Evolutionary conservation across 495 filamentous ascomycete genomes (phyloP), one percentile per base, ranked within the genome.

Genomic region (Aspergillus conjunctus): DNA sequence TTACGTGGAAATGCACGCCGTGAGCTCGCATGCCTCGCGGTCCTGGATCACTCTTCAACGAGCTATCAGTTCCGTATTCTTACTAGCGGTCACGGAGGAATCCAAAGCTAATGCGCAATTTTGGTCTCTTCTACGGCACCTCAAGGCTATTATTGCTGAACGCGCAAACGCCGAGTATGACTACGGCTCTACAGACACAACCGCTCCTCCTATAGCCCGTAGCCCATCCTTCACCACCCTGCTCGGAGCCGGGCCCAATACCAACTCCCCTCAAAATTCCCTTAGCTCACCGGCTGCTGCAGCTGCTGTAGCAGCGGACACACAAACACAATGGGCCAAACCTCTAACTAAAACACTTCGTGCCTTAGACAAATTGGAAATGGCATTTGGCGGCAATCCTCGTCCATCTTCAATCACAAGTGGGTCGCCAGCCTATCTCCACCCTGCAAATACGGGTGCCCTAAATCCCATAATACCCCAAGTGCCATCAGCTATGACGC

Each of bases 11-110:
- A 72, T 81, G 68, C 72, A 80, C 57, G 67, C 70, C 22, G 70
- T 79, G 44, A 79, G 75, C 61, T 71, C 73, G 0, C 73, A 77
- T 43, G 76, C 71, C 2, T 71, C 77, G 5, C 75, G 79, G 4
- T 80, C 79, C 3, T 81, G 79, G 79, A 78, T 79, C 60, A 65
- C 73, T 8, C 60, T 80, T 14, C 79, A 81, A 45, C 75, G 79
- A 51, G 78, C 79, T 33, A 77, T 81, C 57, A 79, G 75, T 61
- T 76, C 77, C 3, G 76, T 79, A 10, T 80, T 81, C 59, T 63
- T 81, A 0, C 70, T 81, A 2, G 77, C 77, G 7, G 77, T 81
- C 17, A 70, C 76, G 15, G 78, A 79, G 12, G 78, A 79, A 58
- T 71, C 71, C 12, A 78, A 79, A 52, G 66, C 68, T 6, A 72